Evolutionary conservation across 495 filamentous ascomycete species (phyloP), one percentile per base, ranked within the genome.

Genomic region (Hypoxylon intermedium): DNA sequence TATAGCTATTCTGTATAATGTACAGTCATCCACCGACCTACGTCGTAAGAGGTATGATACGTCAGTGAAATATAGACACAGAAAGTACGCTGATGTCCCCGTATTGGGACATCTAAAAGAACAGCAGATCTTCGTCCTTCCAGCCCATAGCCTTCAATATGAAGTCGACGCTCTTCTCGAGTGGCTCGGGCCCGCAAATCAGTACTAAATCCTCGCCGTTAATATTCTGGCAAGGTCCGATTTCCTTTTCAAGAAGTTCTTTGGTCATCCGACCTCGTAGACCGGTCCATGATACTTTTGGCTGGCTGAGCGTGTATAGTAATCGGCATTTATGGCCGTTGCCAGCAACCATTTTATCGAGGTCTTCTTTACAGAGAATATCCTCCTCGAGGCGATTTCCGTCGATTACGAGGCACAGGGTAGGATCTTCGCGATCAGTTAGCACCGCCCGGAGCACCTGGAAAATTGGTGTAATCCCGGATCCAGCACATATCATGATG

Each of bases 391-490:
- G 71, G 41, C 91, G 72, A 66, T 97, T 98, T 0, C 92, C 91
- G 66, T 96, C 80, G 0, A 97, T 76, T 0, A 98, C 82, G 7
- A 89, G 67, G 66, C 92, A 95, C 16, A 47, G 53, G 1, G 80
- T 77, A 46, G 54, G 38, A 24, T 77, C 78, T 24, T 59, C 64
- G 21, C 19, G 49, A 41, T 77, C 70, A 40, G 82, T 76, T 75
- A 91, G 83, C 1, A 94, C 84, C 3, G 91, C 90, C 23, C 91
- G 78, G 30, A 97, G 78, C 0, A 97, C 91, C 60, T 96, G 90
- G 75, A 88, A 96, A 51, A 97, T 89, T 0, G 93, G 93, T 34
- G 93, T 98, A 65, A 98, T 90, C 2, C 93, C 93, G 2, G 84
- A 90, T 30, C 93, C 93, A 23, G 83, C 93, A 58, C 90, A 94